Base-by-base conservation (phyloP, 2,329 filamentous ascomycete species). In the Myriangium duriaei region DNA sequence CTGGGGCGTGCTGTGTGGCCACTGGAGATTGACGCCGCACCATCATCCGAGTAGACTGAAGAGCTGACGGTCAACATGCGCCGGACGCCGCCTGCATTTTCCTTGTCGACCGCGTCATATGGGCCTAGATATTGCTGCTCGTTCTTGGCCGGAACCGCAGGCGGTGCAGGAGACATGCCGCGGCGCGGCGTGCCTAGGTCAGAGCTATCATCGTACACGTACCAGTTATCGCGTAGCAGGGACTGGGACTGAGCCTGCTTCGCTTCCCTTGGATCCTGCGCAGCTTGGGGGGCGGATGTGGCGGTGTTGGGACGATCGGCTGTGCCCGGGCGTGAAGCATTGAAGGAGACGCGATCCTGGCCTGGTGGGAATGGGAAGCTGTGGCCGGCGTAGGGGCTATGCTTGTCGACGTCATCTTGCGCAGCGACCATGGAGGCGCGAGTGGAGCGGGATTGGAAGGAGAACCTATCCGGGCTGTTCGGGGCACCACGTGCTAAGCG, bases 401-500 rank as follows among this genome's bases (percentile, higher is more conserved):
- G 36, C 11, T 28, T 26, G 30, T 37, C 26, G 16, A 16, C 30
- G 21, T 34, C 39, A 16, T 37, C 30, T 10, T 39, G 32, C 1
- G 39, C 19, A 4, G 32, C 18, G 4, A 48, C 52, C 14, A 63
- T 47, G 12, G 59, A 57, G 31, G 53, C 49, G 21, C 53, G 50
- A 19, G 50, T 49, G 10, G 61, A 56, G 4, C 47, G 45, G n/a
- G 56, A 48, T 21, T 55, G 48, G 21, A 48, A 47, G 34, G 53
- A 52, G 30, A 53, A 28, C 41, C 37, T 34, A 19, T 26, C 30
- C 4, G 33, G 21, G 16, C 29, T 21, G 15, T 35, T 33, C 5
- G 26, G 4, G 40, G 61, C 43, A 26, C 54, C 48, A 26, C 67
- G 68, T 0, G 75, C 75, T 46, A 74, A 66, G 34, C 65, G 64